A percentile compares a stretch with the other conserved stretches of the same genome.
These are phyloP conservation scores for Brachypodium distachyon DNA, from an alignment of 202 grass and related monocot species.

Conservation along the genomic window DNA sequence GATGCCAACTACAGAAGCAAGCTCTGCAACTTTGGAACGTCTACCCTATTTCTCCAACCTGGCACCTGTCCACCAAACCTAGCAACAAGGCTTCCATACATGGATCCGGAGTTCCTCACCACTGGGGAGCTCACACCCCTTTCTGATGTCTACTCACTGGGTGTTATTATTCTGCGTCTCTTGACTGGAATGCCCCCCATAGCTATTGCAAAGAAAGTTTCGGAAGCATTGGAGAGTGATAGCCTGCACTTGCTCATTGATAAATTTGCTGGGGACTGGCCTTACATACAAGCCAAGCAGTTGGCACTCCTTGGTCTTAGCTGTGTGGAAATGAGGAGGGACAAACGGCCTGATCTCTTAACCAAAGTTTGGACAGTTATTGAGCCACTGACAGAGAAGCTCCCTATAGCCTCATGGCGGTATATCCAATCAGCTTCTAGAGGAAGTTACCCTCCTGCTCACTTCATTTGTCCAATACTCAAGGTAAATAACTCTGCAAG, in stretches of 20 bases:
- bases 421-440: neutral
- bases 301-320: conserved; percentile 27
- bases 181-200: conserved; percentile 18
- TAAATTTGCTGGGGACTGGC: conserved; percentile 32
- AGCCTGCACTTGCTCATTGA: conserved; percentile 26
- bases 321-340: neutral
- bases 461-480: conserved; percentile 23
- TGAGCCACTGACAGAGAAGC: neutral
- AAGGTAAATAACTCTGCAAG: conserved; percentile 4
- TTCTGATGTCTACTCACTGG: conserved; percentile 31
- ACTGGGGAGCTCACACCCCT: conserved; percentile 1
- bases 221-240: conserved; percentile 20
- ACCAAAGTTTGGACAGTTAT: conserved; percentile 19
- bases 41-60: neutral
- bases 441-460: neutral
- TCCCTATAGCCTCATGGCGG: neutral
- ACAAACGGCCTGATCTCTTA: conserved; percentile 22
- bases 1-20: conserved; percentile 24
- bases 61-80: neutral
- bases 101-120: conserved; percentile 33
- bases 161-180: conserved; percentile 35
- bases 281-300: conserved; percentile 19
- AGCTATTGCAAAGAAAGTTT: conserved; percentile 19
- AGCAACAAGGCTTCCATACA: conserved; percentile 16
- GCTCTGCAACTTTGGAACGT: conserved; percentile 24